Percentiles rank a stretch among this genome's conserved stretches.
phyloP scores from a whole-genome alignment of 805 yeast species.

The Candida multigemmis region DNA sequence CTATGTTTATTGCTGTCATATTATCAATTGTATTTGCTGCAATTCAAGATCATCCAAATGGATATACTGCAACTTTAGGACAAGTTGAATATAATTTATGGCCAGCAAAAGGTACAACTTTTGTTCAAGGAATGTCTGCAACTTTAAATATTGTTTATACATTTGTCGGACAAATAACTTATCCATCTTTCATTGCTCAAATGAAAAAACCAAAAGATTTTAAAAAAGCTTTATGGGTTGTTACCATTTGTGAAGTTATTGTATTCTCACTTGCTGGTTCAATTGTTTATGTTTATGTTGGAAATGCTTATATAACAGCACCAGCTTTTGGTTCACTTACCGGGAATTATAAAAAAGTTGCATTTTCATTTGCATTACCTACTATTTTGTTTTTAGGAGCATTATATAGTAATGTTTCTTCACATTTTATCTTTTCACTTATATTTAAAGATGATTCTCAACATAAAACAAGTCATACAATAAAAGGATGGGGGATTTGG shows the following conservation, averaged over 20 bases:
- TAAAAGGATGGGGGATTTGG: conserved; percentile 48
- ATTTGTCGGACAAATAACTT: conserved; percentile 56
- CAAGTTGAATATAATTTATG: too few relatives aligned
- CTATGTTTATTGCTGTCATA: conserved; percentile 50
- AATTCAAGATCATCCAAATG: conserved; percentile 39
- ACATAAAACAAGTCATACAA: conserved; percentile 40
- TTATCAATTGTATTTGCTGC: conserved; percentile 47
- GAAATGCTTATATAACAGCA: conserved; percentile 43
- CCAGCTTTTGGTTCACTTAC: conserved; percentile 51
- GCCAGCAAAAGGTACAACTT: conserved; percentile 46
- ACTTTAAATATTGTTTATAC: conserved; percentile 52
- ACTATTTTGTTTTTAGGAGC: conserved; percentile 50
- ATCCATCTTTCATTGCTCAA: conserved; percentile 53
- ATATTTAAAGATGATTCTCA: conserved; percentile 32
- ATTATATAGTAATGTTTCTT: conserved; percentile 44
- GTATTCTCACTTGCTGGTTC: conserved; percentile 48
- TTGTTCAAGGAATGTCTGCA: conserved; percentile 46
- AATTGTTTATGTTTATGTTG: conserved; percentile 50
- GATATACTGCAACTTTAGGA: conserved; percentile 27
- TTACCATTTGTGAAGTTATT: conserved; percentile 40
- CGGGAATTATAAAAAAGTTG: conserved; percentile 39
- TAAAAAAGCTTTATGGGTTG: conserved; percentile 45
- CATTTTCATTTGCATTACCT: conserved; percentile 56
- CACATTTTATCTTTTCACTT: conserved; percentile 41
- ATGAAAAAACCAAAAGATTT: conserved; percentile 51